Percentiles rank a stretch among this genome's conserved stretches.
phyloP scores from a whole-genome alignment of 257 asterid genomes.

The Lycium barbarum region DNA sequence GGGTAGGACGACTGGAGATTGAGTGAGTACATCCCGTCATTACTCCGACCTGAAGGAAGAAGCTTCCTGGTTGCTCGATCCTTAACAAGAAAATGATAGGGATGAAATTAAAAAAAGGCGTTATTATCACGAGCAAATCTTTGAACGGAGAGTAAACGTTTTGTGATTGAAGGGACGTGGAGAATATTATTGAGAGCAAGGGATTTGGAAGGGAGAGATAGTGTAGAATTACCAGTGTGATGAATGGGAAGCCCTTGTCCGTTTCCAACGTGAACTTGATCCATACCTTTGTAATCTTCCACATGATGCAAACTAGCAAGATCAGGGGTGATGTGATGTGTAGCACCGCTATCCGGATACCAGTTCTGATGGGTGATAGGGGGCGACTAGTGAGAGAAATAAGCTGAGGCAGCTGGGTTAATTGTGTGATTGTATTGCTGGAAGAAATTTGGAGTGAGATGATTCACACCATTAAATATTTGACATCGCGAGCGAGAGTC shows the following conservation, averaged over 20 bases:
- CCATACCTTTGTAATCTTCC: not conserved
- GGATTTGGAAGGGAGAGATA: not conserved
- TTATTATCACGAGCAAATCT: no score
- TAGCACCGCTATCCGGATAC: rapidly evolving
- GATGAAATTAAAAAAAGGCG: not conserved
- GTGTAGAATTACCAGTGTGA: not conserved
- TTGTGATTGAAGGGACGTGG: no score
- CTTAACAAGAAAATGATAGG: no score
- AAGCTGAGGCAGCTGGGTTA: not conserved
- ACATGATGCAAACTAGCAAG: not conserved
- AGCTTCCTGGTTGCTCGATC: not conserved
- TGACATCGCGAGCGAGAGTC: not conserved
- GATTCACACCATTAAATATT: not conserved
- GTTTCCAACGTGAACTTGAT: not conserved
- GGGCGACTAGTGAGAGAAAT: not conserved
- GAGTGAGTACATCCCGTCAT: not conserved
- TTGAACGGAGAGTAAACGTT: not conserved
- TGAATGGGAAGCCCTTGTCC: not conserved
- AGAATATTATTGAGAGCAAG: no score
- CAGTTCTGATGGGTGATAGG: not conserved
- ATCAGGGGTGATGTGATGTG: not conserved
- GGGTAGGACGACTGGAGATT: not conserved
- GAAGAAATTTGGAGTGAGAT: no score
- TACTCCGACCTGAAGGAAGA: no score
- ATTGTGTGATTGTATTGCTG: not conserved